phyloP scores from a whole-genome alignment of 495 filamentous ascomycete species.

The Neurospora africana region DNA sequence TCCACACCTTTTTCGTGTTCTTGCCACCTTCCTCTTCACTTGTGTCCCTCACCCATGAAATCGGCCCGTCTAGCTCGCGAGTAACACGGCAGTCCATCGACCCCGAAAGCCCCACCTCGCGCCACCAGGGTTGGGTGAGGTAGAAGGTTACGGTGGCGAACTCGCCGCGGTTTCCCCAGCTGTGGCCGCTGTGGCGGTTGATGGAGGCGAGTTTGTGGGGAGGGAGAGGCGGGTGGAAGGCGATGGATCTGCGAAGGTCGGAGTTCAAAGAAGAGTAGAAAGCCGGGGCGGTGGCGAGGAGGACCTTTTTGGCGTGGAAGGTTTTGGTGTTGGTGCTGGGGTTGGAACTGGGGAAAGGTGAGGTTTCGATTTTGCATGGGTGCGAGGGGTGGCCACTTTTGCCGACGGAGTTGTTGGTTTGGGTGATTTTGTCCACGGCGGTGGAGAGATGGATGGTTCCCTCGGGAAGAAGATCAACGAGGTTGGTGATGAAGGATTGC shows the following conservation, averaged over 20 bases:
- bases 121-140: constrained; percentile 33
- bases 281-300: constrained; percentile 25
- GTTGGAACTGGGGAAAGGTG: background rate
- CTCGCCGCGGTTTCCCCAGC: constrained; percentile 29
- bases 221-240: constrained; percentile 17
- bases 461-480: background rate
- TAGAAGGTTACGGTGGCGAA: constrained; percentile 16
- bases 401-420: background rate
- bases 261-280: constrained; percentile 8
- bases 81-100: constrained; percentile 17
- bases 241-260: constrained; percentile 5
- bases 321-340: constrained; percentile 1
- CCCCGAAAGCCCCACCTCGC: constrained; percentile 16
- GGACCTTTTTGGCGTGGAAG: constrained; percentile 26
- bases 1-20: constrained; percentile 6
- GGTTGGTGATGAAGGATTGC: background rate
- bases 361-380: background rate
- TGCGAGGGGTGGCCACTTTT: background rate
- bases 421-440: constrained; percentile 1
- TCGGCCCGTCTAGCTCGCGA: constrained; percentile 22
- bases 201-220: background rate
- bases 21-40: constrained; percentile 22
- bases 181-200: constrained; percentile 13
- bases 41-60: constrained; percentile 31
- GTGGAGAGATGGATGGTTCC: background rate